Conservation (phyloP, 768 basidiomycete genomes). For the Naganishia friedmannii region DNA sequence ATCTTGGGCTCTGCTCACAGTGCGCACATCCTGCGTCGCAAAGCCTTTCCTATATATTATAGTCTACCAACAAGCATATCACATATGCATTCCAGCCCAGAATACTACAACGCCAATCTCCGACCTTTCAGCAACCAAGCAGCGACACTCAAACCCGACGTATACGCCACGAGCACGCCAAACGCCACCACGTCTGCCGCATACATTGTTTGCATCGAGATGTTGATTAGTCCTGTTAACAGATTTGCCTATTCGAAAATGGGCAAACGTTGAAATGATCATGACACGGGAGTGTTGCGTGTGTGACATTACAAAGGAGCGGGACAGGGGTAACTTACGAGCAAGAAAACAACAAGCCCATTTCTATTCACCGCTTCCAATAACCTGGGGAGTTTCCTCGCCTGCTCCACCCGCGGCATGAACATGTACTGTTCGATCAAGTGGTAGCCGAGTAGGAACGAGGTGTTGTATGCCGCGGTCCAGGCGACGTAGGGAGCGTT, state of each 20-base stretch:
- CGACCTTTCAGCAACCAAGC: constrained; percentile 60
- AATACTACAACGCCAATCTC: constrained; percentile 19
- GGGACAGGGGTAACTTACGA: constrained; percentile 58
- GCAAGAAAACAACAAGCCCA: constrained; percentile 71
- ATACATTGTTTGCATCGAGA: constrained; percentile 79
- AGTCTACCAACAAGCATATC: too few relatives aligned
- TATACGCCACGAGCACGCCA: constrained; percentile 64
- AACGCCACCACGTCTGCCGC: constrained; percentile 61
- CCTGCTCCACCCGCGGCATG: constrained; percentile 23
- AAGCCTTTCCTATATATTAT: too few relatives aligned
- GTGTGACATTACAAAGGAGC: too few relatives aligned
- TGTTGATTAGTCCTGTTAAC: constrained; percentile 76
- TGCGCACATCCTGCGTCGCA: too few relatives aligned
- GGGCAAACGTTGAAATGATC: constrained; percentile 3
- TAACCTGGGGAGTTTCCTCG: constrained; percentile 52
- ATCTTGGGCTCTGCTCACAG: too few relatives aligned
- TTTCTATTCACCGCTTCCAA: constrained; percentile 81
- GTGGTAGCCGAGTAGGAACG: constrained; percentile 77
- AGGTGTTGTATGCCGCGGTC: constrained; percentile 82
- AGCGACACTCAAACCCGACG: constrained; percentile 59
- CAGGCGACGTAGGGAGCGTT: constrained; percentile 86
- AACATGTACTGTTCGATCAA: constrained; percentile 66
- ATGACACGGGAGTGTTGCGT: too few relatives aligned
- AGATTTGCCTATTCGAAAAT: constrained; percentile 70
- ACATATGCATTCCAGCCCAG: background rate